Evolutionary conservation across 2,329 filamentous ascomycete genomes (phyloP), one percentile per base, ranked within the genome.

Genomic region (Tolypocladium paradoxum): DNA sequence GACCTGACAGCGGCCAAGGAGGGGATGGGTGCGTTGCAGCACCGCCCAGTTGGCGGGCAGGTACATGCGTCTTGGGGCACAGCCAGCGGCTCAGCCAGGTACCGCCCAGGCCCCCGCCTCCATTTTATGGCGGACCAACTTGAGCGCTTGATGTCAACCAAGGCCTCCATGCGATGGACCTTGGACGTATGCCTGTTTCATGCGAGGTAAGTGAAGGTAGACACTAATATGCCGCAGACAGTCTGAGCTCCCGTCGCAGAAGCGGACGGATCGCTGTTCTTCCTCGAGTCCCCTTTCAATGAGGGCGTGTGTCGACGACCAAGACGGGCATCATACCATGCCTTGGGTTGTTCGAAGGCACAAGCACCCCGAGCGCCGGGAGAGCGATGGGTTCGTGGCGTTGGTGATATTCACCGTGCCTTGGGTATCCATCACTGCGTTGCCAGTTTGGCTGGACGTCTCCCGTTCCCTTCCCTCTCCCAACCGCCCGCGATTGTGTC

Each of bases 201-300:
- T 38, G 37, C 53, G 24, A 16, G 14, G 14, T 54, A 16, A 40
- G 37, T 53, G 49, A 52, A 46, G 38, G 14, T 24, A 24, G 55
- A 47, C 34, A 29, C 29, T 24, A 34, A 20, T 31, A 46, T 43
- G 27, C 45, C 50, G 43, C 43, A 50, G 48, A 48, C 18, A 27
- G 35, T 33, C 24, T 43, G 52, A 45, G 45, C 34, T 49, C 49
- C 27, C 40, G 54, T 49, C 53, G 52, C 52, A 50, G 52, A 54
- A 33, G 47, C 46, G n/a, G 48, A 49, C 46, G 31, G 43, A 53
- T 54, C 51, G 43, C 49, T 33, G 14, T 45, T 36, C 24, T 48
- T 24, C 31, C 33, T 36, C 33, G 5, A 34, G 33, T 16, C 33
- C 12, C 33, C 33, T 14, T 14, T 14, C 33, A 34, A 34, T 34